These are phyloP conservation scores for Alternaria incomplexa DNA, from an alignment of 2,329 filamentous ascomycete species.

Conservation along the genomic window DNA sequence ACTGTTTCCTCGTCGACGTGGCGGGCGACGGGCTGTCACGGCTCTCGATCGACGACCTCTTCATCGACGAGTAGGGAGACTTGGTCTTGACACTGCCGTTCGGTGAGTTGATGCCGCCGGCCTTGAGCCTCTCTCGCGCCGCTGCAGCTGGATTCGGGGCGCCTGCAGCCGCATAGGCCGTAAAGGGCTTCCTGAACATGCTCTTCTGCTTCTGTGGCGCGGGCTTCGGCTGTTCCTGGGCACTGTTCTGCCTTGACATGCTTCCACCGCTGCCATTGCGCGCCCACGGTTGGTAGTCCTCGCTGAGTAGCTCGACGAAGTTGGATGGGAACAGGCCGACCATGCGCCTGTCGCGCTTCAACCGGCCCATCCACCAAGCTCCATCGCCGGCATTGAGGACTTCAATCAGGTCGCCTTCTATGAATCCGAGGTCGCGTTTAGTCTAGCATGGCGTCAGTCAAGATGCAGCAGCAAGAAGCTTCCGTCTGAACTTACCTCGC, in stretches of 20 bases:
- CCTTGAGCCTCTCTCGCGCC: conserved; percentile 43
- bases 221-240: conserved; percentile 55
- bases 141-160: conserved; percentile 52
- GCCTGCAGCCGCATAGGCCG: conserved; percentile 61
- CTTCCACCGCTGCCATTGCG: conserved; percentile 57
- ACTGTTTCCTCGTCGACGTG: conserved; percentile 26
- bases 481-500: conserved; percentile 61
- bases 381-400: conserved; percentile 97
- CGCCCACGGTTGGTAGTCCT: conserved; percentile 79
- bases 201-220: conserved; percentile 58
- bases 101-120: conserved; percentile 37
- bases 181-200: conserved; percentile 68
- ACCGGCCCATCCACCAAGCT: conserved; percentile 95
- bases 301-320: conserved; percentile 88
- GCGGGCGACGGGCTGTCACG: conserved; percentile 41
- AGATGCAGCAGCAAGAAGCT: conserved; percentile 10
- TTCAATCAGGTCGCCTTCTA: conserved; percentile 97
- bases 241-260: conserved; percentile 59
- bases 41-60: conserved; percentile 50
- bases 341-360: conserved; percentile 87
- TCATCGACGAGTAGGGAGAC: conserved; percentile 59
- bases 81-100: conserved; percentile 49
- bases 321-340: conserved; percentile 96
- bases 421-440: conserved; percentile 92
- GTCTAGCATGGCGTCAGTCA: conserved; percentile 57